Evolutionary conservation across 768 basidiomycete species (phyloP), one percentile per base, ranked within the genome.

Genomic region (Amanita inopinata): DNA sequence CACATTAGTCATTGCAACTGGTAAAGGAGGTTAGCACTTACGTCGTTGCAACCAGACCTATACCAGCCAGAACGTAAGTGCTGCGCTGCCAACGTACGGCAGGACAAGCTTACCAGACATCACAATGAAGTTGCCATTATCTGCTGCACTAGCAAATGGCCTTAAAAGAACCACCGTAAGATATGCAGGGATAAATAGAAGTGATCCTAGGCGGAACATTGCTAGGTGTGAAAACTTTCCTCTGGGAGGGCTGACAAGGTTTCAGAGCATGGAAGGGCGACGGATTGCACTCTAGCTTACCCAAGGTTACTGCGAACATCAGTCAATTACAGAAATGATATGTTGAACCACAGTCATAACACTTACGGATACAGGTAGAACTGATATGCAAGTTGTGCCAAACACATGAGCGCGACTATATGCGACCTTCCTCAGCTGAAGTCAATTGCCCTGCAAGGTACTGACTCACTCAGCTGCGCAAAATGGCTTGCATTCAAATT

Each of bases 301-400:
- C 81, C 81, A 49, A 83, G 76, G 57, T 83, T 83, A 47, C 80
- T 82, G 45, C 31, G 36, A 28, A 28, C 25, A 19, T n/a, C n/a
- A n/a, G n/a, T n/a, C n/a, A n/a, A n/a, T n/a, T n/a, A n/a, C n/a
- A n/a, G n/a, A n/a, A n/a, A n/a, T n/a, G n/a, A n/a, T n/a, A n/a
- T n/a, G n/a, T n/a, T n/a, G n/a, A n/a, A n/a, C n/a, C n/a, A n/a
- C 25, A 28, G 31, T 1, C 17, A 17, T 28, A 33, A 70, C 1
- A 37, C 86, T 61, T 55, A 90, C 84, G 87, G 87, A 69, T 91
- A 91, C 25, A 89, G 71, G 55, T 88, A 79, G 56, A 90, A 92
- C 54, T 92, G 92, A 56, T 92, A 94, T 27, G 80, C 78, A 39
- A 96, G 85, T 59, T 93, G 91, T 47, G 80, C 86, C n/a, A 91